These are phyloP conservation scores for Stephania cephalantha DNA, from an alignment of 164 flowering plant species.

Conservation along the genomic window DNA sequence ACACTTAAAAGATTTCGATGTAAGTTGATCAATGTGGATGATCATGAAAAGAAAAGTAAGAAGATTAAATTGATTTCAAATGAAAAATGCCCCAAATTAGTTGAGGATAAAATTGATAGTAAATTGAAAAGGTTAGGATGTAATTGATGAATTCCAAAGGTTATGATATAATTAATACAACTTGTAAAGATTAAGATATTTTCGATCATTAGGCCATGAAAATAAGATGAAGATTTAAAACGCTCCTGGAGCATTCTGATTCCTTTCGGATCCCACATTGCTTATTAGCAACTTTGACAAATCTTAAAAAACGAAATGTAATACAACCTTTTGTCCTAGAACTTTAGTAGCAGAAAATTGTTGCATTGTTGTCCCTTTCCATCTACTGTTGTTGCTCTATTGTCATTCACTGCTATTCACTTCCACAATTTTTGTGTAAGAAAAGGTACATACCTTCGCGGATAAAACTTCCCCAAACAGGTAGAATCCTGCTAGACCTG, in stretches of 20 bases:
- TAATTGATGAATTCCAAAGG: too few relatives aligned
- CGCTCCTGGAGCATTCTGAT: not conserved
- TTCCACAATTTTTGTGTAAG: not conserved
- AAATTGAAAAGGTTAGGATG: too few relatives aligned
- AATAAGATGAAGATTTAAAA: not conserved
- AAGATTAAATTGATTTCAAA: too few relatives aligned
- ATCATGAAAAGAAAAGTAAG: too few relatives aligned
- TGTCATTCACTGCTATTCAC: not conserved
- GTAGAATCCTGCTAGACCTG: conserved; percentile 82
- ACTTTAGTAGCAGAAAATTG: not conserved
- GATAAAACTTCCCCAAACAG: conserved; percentile 61
- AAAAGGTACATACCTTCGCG: conserved; percentile 41
- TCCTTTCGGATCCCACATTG: not conserved
- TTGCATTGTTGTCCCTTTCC: not conserved
- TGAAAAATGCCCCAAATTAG: too few relatives aligned
- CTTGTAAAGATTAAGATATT: too few relatives aligned
- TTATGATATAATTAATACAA: too few relatives aligned
- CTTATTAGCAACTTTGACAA: not conserved
- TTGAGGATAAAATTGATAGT: too few relatives aligned
- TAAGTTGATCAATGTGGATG: too few relatives aligned
- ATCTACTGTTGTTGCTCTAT: not conserved
- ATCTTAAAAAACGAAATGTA: not conserved
- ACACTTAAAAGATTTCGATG: too few relatives aligned
- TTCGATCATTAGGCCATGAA: not conserved
- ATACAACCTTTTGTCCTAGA: not conserved